Percentiles rank a stretch among this genome's conserved stretches.
phyloP scores from a whole-genome alignment of 768 basidiomycete species.

The Lanmaoa pseudosensibilis region DNA sequence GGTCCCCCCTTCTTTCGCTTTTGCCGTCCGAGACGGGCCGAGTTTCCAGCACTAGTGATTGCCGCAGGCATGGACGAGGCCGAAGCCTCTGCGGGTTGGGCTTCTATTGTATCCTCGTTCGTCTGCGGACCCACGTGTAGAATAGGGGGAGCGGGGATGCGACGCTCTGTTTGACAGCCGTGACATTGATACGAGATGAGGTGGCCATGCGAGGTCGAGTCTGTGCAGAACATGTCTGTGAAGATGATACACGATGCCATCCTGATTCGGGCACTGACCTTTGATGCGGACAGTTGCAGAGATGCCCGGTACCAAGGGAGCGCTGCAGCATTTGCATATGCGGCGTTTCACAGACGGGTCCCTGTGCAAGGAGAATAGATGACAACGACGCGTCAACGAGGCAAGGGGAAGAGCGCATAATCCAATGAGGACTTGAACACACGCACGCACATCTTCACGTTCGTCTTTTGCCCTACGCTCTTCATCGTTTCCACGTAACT shows the following conservation, averaged over 20 bases:
- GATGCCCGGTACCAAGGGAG: constrained; percentile 64
- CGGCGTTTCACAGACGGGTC: constrained; percentile 84
- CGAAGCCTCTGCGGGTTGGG: not conserved
- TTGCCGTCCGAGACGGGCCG: not conserved
- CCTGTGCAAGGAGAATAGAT: constrained; percentile 44
- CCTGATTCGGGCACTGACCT: constrained; percentile 40
- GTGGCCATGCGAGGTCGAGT: constrained; percentile 50
- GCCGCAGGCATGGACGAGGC: not conserved
- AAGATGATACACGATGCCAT: not conserved
- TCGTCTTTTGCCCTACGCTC: constrained; percentile 70
- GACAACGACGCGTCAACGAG: not conserved
- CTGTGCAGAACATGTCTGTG: constrained; percentile 33
- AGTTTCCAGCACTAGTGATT: not conserved
- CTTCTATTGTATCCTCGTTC: not conserved
- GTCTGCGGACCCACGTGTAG: constrained; percentile 7
- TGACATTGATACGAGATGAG: constrained; percentile 58
- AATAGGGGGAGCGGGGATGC: constrained; percentile 65
- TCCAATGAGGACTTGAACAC: not conserved
- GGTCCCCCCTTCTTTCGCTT: constrained; percentile 24
- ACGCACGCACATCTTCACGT: constrained; percentile 64
- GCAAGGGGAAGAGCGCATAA: not conserved
- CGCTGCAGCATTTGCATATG: constrained; percentile 68
- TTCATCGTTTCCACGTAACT: constrained; percentile 67
- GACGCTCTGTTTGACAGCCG: constrained; percentile 55
- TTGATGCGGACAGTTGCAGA: constrained; percentile 65